Conservation (phyloP, 495 filamentous ascomycete genomes). For the Talaromyces ruber region DNA sequence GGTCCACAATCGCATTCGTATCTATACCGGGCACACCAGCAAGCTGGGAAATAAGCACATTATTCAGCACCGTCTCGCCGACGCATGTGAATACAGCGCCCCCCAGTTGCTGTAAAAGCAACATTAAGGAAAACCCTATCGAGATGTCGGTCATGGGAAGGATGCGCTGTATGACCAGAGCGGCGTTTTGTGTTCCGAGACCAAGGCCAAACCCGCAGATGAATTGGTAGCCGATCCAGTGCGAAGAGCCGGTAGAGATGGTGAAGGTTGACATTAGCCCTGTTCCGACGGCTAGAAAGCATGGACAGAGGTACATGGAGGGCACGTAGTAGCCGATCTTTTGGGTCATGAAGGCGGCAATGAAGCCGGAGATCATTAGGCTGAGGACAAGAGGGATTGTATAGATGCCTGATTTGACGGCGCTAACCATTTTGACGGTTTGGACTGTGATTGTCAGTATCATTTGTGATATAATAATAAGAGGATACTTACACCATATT, state of each 20-base stretch:
- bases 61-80: constrained; percentile 33
- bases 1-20: constrained; percentile 10
- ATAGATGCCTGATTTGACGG: constrained; percentile 18
- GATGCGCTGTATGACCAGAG: constrained; percentile 19
- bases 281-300: constrained; percentile 22
- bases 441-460: constrained; percentile 12
- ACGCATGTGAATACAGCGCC: constrained; percentile 50
- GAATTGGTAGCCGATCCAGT: constrained; percentile 26
- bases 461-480: neutral
- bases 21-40: constrained; percentile 12
- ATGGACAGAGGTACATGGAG: constrained; percentile 19
- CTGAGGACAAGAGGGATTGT: constrained; percentile 21
- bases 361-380: constrained; percentile 12
- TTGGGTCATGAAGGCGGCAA: constrained; percentile 13
- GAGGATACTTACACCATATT: constrained; percentile 43
- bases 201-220: constrained; percentile 20
- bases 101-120: constrained; percentile 51
- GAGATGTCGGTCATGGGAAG: constrained; percentile 20
- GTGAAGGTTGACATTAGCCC: constrained; percentile 24
- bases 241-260: constrained; percentile 11
- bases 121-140: constrained; percentile 27
- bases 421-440: constrained; percentile 16
- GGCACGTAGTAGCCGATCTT: constrained; percentile 33
- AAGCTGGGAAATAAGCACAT: constrained; percentile 11
- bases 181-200: constrained; percentile 16